Evolutionary conservation across 2,329 filamentous ascomycete species (phyloP).

Genomic region (Dothistroma septosporum): DNA sequence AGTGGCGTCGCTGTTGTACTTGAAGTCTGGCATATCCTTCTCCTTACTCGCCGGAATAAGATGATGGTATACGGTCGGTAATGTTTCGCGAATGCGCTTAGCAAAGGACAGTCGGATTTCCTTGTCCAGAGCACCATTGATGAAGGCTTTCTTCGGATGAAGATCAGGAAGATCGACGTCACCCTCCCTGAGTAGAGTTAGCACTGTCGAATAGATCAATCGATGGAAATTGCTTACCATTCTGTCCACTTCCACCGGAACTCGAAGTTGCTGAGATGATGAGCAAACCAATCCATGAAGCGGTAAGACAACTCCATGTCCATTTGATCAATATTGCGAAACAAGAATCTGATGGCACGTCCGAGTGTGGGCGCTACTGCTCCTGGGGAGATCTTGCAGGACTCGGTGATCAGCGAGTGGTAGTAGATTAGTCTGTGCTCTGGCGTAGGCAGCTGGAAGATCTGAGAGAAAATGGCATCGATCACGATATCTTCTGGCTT

Average conservation of each 20-base stretch:
- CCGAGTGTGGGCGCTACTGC: conserved; percentile 95
- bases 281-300: conserved; percentile 96
- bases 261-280: conserved; percentile 97
- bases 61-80: conserved; percentile 75
- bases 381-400: conserved; percentile 90
- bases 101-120: conserved; percentile 96
- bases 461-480: conserved; percentile 94
- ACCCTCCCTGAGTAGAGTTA: conserved; percentile 55
- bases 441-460: conserved; percentile 79
- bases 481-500: conserved; percentile 96
- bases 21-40: conserved; percentile 93
- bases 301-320: conserved; percentile 82
- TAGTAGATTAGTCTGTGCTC: conserved; percentile 97
- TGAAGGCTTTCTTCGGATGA: conserved; percentile 89
- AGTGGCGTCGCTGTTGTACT: conserved; percentile 70
- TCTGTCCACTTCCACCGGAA: conserved; percentile 99
- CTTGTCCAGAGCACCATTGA: conserved; percentile 85
- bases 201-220: background rate
- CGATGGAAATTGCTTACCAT: conserved; percentile 56
- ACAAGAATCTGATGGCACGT: conserved; percentile 86
- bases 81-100: conserved; percentile 88
- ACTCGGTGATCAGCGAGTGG: conserved; percentile 88
- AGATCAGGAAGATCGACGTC: conserved; percentile 73
- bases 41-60: conserved; percentile 85
- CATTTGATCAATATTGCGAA: conserved; percentile 74